A percentile compares a stretch with the other conserved stretches of the same genome.
Evolutionary conservation across 495 filamentous ascomycete genomes (phyloP).

Genomic region (Margaritispora aquatica): DNA sequence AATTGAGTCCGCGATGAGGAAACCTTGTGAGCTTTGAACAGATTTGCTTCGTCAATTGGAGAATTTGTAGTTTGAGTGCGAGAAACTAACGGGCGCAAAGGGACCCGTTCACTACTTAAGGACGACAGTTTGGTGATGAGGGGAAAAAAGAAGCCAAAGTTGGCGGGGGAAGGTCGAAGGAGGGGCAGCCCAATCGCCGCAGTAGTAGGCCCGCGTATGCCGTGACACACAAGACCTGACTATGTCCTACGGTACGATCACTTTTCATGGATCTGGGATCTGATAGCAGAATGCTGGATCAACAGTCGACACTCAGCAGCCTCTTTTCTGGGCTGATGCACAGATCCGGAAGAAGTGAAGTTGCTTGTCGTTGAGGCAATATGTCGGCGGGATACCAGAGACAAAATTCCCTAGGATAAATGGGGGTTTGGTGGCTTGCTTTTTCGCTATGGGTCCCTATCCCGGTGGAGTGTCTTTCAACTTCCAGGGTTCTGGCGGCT

Average conservation of each 20-base stretch:
- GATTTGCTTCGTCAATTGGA: conserved; percentile 7
- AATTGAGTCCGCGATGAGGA: conserved; percentile 17
- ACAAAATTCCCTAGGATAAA: not conserved
- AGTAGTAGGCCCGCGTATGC: conserved; percentile 11
- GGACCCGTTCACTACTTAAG: conserved; percentile 20
- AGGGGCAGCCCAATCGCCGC: conserved; percentile 13
- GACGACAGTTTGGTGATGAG: conserved; percentile 24
- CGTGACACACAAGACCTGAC: not conserved
- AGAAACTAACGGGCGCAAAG: conserved; percentile 16
- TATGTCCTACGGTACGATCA: not conserved
- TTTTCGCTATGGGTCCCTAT: not conserved
- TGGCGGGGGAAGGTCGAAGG: conserved; percentile 15
- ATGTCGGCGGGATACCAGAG: not conserved
- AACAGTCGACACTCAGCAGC: not conserved
- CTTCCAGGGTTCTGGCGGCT: not conserved
- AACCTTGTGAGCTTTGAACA: conserved; percentile 16
- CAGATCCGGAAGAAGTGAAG: not conserved
- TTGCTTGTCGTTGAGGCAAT: not conserved
- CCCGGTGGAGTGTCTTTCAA: not conserved
- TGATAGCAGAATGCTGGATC: too few species aligned
- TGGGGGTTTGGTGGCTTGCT: not conserved
- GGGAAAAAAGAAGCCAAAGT: conserved; percentile 13
- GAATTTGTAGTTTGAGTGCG: not conserved
- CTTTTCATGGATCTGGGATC: not conserved
- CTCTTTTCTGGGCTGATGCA: not conserved